Base-by-base conservation (phyloP, 2,329 filamentous ascomycete genomes). In the Ophiostoma quercus region DNA sequence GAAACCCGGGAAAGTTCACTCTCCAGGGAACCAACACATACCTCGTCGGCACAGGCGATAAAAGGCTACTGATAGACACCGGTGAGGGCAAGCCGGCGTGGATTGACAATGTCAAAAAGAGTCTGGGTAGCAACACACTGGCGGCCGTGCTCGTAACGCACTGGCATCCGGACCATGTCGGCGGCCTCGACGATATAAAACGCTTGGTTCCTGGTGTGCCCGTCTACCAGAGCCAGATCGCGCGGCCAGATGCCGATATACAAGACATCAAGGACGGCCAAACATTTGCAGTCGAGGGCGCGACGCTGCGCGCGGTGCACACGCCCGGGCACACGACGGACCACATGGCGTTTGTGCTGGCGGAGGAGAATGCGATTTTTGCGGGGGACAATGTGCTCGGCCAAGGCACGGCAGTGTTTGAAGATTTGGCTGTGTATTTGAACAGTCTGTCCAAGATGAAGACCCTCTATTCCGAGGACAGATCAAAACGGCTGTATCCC, bases 21-120 rank as follows among this genome's bases (percentile, higher is more conserved):
- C 80, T 90, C 12, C 87, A 90, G 79, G 90, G 93, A 72, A 97
- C 95, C 74, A 99, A 99, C 79, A 99, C 95, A 43, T 99, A 99
- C 78, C 85, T 99, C 22, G 77, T 99, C 71, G 95, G 95, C 71
- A 88, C 85, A 7, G 94, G 94, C 3, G 78, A 82, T 6, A 80
- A 81, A 7, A 88, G 95, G 11, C 84, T 98, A 71, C 85, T 99
- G 29, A 88, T 99, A 76, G 95, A 99, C 80, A 97, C 94, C 0
- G 95, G 91, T 67, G 90, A 97, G 79, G 95, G 94, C 66, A 86
- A 83, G 71, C 86, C 88, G 1, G 83, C 85, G 43, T 99, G 94
- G 94, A 83, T 87, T 60, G 78, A 83, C 0, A 84, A 86, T 0
- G 80, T 99, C 47, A 85, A 86, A 73, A 80, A 82, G 3, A 86